Conservation (phyloP, 768 basidiomycete genomes). For the Rubroboletus pulcherrimus region DNA sequence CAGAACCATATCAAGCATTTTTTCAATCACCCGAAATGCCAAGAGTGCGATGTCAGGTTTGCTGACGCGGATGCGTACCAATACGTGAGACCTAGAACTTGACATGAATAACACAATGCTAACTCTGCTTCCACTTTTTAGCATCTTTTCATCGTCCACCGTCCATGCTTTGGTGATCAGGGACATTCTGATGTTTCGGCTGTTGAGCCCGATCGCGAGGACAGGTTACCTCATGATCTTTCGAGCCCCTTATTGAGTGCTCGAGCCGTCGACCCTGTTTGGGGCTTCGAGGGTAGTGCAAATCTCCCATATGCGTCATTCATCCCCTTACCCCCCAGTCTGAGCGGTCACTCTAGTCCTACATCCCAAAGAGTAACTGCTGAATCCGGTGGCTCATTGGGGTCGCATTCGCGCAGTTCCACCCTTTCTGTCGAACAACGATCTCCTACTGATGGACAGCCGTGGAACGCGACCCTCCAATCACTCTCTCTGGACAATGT, state of each 20-base stretch:
- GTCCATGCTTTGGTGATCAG: conserved; percentile 17
- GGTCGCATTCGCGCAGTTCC: conserved; percentile 29
- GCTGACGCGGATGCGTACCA: conserved; percentile 35
- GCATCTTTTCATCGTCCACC: conserved; percentile 29
- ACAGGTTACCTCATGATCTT: not conserved
- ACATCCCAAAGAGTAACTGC: conserved; percentile 22
- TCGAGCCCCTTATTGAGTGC: conserved; percentile 6
- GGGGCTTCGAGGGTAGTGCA: conserved; percentile 20
- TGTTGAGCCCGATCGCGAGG: not conserved
- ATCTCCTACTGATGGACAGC: conserved; percentile 19
- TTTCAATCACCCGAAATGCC: conserved; percentile 43
- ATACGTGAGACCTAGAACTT: conserved; percentile 28
- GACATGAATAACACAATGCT: not conserved
- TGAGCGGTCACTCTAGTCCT: conserved; percentile 31
- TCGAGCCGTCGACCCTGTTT: conserved; percentile 20
- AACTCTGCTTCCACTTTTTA: not conserved
- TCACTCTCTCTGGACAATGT: conserved; percentile 7
- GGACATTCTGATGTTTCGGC: not conserved
- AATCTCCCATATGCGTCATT: conserved; percentile 26
- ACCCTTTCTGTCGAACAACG: conserved; percentile 29
- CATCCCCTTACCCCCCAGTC: conserved; percentile 29
- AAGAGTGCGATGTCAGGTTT: conserved; percentile 41
- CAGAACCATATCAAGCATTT: conserved; percentile 42
- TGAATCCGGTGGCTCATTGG: conserved; percentile 13
- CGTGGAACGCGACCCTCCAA: conserved; percentile 7